Base-by-base conservation (phyloP, 139 green algal species). In the Volvox africanus region DNA sequence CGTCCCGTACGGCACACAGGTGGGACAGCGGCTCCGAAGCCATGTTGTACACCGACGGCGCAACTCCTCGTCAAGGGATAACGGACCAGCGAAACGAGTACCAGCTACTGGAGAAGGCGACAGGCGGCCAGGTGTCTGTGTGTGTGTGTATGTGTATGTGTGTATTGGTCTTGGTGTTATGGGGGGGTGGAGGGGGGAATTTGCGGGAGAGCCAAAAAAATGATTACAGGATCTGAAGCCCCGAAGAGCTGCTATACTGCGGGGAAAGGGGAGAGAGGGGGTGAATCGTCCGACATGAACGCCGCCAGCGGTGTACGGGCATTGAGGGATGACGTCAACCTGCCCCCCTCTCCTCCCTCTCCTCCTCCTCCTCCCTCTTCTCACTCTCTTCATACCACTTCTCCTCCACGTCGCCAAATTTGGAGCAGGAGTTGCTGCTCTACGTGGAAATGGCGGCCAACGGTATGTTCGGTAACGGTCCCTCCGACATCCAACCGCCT, bases 401-500 rank as follows among this genome's bases (percentile, higher is more conserved):
- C 3, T 24, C 65, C 11, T 73, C 65, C 6, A n/a, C n/a, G n/a
- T n/a, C n/a, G n/a, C n/a, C 6, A 2, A 24, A 24, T 73, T 6
- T 28, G 5, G 44, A 26, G 11, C 24, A 84, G 86, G 86, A 85
- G 44, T 84, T 92, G 69, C 1, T 76, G 68, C 55, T 94, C 30
- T 94, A 94, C 76, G 67, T 94, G 22, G 92, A 94, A 82, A 88
- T 92, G 88, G 92, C 83, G 9, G 84, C 75, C 62, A 94, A 92
- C 67, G 73, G 65, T 16, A 91, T 92, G 88, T 94, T 92, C 86
- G 89, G 89, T 33, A 92, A 79, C 55, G 65, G 37, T 1, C 61
- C 88, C 26, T 61, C 35, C 28, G 69, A 79, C 69, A 92, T 86
- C 69, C 61, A 32, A 35, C 80, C 91, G 30, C 91, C 91, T 0